Base-by-base conservation (phyloP, 345 rosid species). In the Melaleuca quinquenervia region DNA sequence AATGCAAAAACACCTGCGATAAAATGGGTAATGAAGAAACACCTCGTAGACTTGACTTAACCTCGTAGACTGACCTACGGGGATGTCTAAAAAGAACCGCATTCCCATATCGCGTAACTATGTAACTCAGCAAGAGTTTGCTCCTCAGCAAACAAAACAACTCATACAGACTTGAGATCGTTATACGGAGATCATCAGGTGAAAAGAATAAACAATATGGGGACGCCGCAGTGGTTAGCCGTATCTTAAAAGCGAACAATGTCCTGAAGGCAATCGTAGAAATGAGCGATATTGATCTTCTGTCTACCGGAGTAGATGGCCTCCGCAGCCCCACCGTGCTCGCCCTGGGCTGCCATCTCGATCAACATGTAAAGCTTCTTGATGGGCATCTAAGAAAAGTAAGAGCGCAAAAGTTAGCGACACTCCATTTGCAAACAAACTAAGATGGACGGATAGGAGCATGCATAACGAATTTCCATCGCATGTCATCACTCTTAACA, bases 261-360 rank as follows among this genome's bases (percentile, higher is more conserved):
- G 75, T 97, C 99, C 90, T 92, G 94, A 62, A 95, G 95, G 89
- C 99, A 94, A 86, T 94, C 97, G 10, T 90, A 93, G 87, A 97
- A 97, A 91, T 95, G 97, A 29, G 90, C 52, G 82, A 95, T 91
- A 51, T 91, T 88, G 44, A 97, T 94, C 93, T 95, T 97, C 83
- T 94, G 93, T 87, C 36, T 87, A 1, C 99, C 98, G 1, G 92
- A 89, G 90, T 86, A 96, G 86, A 94, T 92, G 21, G 96, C 95
- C 88, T 95, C 98, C 1, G 98, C 93, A 11, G 94, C 88, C 60
- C 96, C 98, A 70, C 98, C 99, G 5, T 82, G 88, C 87, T 94
- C 96, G 74, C 99, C 98, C 85, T 96, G 98, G 27, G 96, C 99
- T 24, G 99, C 99, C 99, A 97, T 97, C 88, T 97, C 99, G 36